phyloP scores from a whole-genome alignment of 2,329 filamentous ascomycete genomes.

The Leptosphaerulina australis region DNA sequence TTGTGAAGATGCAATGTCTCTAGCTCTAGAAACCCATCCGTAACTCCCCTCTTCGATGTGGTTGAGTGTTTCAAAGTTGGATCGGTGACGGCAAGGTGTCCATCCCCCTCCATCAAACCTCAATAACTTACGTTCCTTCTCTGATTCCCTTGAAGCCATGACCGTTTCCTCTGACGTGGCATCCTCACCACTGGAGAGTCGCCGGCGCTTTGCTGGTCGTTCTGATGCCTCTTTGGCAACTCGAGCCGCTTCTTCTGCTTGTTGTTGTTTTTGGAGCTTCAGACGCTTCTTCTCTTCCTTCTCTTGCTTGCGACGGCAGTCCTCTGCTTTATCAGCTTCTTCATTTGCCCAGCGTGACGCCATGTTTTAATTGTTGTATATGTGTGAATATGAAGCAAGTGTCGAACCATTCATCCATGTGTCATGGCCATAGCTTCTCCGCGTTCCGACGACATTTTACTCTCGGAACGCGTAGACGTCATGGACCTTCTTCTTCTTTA shows the following conservation, averaged over 20 bases:
- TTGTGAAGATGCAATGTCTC: slow-evolving; percentile 72
- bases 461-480: slow-evolving; percentile 35
- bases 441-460: slow-evolving; percentile 38
- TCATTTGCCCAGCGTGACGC: slow-evolving; percentile 87
- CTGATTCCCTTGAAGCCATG: slow-evolving; percentile 30
- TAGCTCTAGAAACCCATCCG: slow-evolving; percentile 88
- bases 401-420: slow-evolving; percentile 20
- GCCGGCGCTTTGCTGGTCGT: slow-evolving; percentile 62
- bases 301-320: slow-evolving; percentile 74
- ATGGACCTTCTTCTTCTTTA: slow-evolving; percentile 40
- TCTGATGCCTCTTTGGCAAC: slow-evolving; percentile 33
- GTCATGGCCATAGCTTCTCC: slow-evolving; percentile 44
- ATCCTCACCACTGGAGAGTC: slow-evolving; percentile 62
- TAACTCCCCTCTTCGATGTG: slow-evolving; percentile 98
- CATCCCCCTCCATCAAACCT: slow-evolving; percentile 73
- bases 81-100: slow-evolving; percentile 75
- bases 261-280: slow-evolving; percentile 81
- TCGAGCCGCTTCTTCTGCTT: slow-evolving; percentile 59
- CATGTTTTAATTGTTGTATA: slow-evolving; percentile 36
- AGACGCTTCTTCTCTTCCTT: slow-evolving; percentile 88
- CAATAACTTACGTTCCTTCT: slow-evolving; percentile 63
- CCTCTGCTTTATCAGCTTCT: slow-evolving; percentile 77
- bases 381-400: slow-evolving; percentile 6
- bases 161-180: slow-evolving; percentile 26
- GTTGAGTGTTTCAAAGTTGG: slow-evolving; percentile 90